Conservation (phyloP, 2,329 filamentous ascomycete genomes). For the Aspergillus spinulosporus region DNA sequence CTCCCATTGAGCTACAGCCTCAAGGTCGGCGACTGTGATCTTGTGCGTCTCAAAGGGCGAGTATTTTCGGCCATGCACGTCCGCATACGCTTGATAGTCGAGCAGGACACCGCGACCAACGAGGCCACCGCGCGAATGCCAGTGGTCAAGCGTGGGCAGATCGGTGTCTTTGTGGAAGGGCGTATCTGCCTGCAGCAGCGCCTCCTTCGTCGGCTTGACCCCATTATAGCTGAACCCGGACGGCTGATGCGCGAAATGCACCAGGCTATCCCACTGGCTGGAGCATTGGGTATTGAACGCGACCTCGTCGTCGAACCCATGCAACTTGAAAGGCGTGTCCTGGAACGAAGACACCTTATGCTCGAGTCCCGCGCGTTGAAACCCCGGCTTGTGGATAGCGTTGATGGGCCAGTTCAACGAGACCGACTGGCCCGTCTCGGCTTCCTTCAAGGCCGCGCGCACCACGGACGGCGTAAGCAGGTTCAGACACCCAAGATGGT, state of each 20-base stretch:
- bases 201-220: conserved; percentile 27
- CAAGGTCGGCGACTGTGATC: conserved; percentile 22
- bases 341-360: conserved; percentile 33
- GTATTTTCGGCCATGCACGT: conserved; percentile 55
- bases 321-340: conserved; percentile 34
- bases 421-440: conserved; percentile 44
- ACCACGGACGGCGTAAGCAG: conserved; percentile 48
- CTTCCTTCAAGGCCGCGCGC: conserved; percentile 44
- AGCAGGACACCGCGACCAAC: conserved; percentile 53
- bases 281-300: conserved; percentile 49
- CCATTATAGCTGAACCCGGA: conserved; percentile 37
- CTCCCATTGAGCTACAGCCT: conserved; percentile 22
- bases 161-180: conserved; percentile 6
- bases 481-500: conserved; percentile 49
- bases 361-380: conserved; percentile 32
- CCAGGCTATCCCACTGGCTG: conserved; percentile 50
- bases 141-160: conserved; percentile 34
- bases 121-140: conserved; percentile 46
- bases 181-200: conserved; percentile 11
- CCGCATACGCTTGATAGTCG: conserved; percentile 59
- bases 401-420: conserved; percentile 40
- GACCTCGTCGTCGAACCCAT: conserved; percentile 47
- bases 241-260: conserved; percentile 24
- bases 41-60: conserved; percentile 51
- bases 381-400: conserved; percentile 40